These are phyloP conservation scores for Pleurotus platypus DNA, from an alignment of 768 basidiomycete genomes.

Conservation along the genomic window DNA sequence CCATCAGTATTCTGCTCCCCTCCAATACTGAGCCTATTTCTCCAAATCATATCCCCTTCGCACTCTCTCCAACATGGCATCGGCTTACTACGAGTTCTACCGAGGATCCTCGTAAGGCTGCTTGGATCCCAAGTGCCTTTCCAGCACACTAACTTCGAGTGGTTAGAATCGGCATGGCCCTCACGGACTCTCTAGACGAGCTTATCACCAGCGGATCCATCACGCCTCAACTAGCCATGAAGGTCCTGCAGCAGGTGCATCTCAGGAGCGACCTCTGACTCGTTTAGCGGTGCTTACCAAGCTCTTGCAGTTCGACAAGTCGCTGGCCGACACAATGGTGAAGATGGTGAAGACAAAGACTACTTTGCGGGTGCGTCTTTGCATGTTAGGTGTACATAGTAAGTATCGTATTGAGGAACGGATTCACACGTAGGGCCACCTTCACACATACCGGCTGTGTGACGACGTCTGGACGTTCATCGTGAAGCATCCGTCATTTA, in stretches of 20 bases:
- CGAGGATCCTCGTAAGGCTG: constrained; percentile 80
- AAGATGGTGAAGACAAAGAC: constrained; percentile 96
- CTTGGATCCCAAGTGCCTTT: not conserved
- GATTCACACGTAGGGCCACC: constrained; percentile 59
- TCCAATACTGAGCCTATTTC: no score
- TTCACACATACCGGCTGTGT: constrained; percentile 88
- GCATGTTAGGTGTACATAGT: not conserved
- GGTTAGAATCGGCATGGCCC: constrained; percentile 91
- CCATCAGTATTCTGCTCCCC: no score
- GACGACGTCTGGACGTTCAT: constrained; percentile 99
- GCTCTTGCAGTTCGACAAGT: constrained; percentile 84
- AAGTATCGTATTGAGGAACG: not conserved
- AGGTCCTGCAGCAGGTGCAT: constrained; percentile 91
- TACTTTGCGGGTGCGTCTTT: constrained; percentile 71
- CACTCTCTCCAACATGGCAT: constrained; percentile 46
- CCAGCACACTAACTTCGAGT: not conserved
- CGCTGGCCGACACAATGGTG: constrained; percentile 86
- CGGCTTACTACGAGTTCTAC: constrained; percentile 92
- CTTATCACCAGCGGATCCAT: constrained; percentile 96
- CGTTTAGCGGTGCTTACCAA: not conserved
- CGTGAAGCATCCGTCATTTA: constrained; percentile 88
- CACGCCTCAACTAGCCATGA: constrained; percentile 97
- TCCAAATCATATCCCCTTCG: no score
- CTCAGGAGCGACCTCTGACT: not conserved
- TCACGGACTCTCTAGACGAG: constrained; percentile 98